Conservation (phyloP, 2,329 filamentous ascomycete species). For the Colletotrichum trifolii region DNA sequence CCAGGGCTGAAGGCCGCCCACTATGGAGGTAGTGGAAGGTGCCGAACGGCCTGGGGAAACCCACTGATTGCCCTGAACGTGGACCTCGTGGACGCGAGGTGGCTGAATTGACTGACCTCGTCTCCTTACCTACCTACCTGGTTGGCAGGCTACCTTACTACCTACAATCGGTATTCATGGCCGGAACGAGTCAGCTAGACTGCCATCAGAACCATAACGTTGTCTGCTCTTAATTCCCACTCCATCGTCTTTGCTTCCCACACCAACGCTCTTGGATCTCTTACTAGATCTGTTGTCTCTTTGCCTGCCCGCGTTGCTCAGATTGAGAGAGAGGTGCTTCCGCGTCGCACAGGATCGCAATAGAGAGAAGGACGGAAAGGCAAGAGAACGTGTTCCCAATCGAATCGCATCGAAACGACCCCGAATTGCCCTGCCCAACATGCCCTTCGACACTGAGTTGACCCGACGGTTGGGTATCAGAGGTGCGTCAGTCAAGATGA, state of each 20-base stretch:
- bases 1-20: conserved; percentile 1
- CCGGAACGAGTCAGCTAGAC: conserved; percentile 35
- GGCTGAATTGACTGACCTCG: no score
- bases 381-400: conserved; percentile 21
- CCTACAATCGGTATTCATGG: conserved; percentile 1
- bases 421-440: conserved; percentile 44
- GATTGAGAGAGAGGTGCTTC: neutral
- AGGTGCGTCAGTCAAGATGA: conserved; percentile 45
- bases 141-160: no score
- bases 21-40: conserved; percentile 19
- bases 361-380: neutral
- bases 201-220: conserved; percentile 23
- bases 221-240: neutral
- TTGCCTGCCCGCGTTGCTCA: conserved; percentile 10
- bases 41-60: no score
- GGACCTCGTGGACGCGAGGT: no score
- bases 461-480: conserved; percentile 68
- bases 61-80: no score
- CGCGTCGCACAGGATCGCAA: neutral
- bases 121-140: no score
- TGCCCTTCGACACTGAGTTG: conserved; percentile 69
- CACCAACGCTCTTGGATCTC: conserved; percentile 10
- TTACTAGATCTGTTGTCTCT: conserved; percentile 9
- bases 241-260: conserved; percentile 1
- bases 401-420: no score